Percentiles rank a stretch among this genome's conserved stretches.
These are phyloP conservation scores for Mariannaea sp. DNA, from an alignment of 2,329 filamentous ascomycete genomes.

Conservation along the genomic window DNA sequence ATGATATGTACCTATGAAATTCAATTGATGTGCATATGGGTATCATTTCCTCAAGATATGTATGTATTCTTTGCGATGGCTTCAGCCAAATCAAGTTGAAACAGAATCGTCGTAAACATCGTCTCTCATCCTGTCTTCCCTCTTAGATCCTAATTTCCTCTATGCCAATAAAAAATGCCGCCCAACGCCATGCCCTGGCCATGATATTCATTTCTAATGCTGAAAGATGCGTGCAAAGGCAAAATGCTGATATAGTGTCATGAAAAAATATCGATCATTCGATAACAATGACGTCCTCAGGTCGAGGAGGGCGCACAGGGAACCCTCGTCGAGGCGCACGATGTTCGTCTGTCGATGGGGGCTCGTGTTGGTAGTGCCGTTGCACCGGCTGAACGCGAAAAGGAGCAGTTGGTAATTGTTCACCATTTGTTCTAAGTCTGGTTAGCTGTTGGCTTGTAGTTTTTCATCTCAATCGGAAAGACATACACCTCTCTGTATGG, in stretches of 20 bases:
- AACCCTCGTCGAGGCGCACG: constrained; percentile 26
- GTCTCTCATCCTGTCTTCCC: constrained; percentile 16
- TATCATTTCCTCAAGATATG: constrained; percentile 31
- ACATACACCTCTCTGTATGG: constrained; percentile 36
- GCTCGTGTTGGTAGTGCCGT: constrained; percentile 24
- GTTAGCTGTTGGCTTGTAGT: constrained; percentile 23
- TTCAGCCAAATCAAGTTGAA: constrained; percentile 12
- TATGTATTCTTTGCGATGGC: constrained; percentile 5
- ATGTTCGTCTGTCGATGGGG: constrained; percentile 12
- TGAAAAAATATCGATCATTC: constrained; percentile 32
- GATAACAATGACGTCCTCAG: constrained; percentile 41
- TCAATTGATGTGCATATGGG: constrained; percentile 24
- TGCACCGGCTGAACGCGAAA: constrained; percentile 25
- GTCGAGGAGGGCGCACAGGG: constrained; percentile 29
- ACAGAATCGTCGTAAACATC: constrained; percentile 6
- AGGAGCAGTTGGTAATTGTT: constrained; percentile 10
- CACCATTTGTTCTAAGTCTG: constrained; percentile 22
- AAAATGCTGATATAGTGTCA: neutral
- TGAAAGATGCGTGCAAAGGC: neutral
- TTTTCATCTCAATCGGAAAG: neutral
- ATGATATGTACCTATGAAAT: neutral
- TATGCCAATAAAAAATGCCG: constrained; percentile 18
- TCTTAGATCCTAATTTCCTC: constrained; percentile 11
- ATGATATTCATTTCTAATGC: constrained; percentile 8
- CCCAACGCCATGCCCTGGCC: constrained; percentile 21